A percentile compares a stretch with the other conserved stretches of the same genome.
Conservation (phyloP, 768 basidiomycete species). For the Lactarius trivialis region DNA sequence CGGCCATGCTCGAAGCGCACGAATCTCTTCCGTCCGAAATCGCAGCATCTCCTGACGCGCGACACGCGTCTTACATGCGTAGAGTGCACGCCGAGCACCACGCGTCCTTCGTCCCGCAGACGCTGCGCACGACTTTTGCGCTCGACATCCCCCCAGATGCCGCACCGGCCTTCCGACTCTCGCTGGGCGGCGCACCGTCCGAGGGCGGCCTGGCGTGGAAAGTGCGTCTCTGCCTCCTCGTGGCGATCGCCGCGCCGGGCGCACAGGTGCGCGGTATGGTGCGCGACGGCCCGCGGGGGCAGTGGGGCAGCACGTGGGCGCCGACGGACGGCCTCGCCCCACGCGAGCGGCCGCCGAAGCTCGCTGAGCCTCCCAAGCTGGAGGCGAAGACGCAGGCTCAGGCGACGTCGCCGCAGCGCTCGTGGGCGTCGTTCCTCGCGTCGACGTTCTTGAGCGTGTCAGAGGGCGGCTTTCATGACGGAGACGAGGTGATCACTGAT, state of each 20-base stretch:
- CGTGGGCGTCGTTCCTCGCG: constrained; percentile 40
- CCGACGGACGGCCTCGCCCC: constrained; percentile 55
- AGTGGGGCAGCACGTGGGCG: constrained; percentile 67
- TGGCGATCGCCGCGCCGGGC: constrained; percentile 53
- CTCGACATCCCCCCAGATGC: constrained; percentile 92
- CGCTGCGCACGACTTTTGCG: constrained; percentile 74
- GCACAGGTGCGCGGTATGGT: constrained; percentile 46
- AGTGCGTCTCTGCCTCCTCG: constrained; percentile 78
- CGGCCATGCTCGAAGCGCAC: constrained; percentile 83
- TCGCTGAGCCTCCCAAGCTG: constrained; percentile 12
- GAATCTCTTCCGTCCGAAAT: constrained; percentile 69
- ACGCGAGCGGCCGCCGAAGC: constrained; percentile 38
- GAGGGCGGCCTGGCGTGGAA: constrained; percentile 87
- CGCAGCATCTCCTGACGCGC: constrained; percentile 40
- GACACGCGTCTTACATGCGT: constrained; percentile 41
- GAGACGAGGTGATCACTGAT: constrained; percentile 39
- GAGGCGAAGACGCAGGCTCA: constrained; percentile 20
- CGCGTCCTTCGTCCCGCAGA: constrained; percentile 64
- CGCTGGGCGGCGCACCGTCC: constrained; percentile 36
- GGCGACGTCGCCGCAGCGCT: constrained; percentile 21
- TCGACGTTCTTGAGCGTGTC: constrained; percentile 34
- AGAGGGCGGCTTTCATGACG: constrained; percentile 54
- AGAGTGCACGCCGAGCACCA: constrained; percentile 85
- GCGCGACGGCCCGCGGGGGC: constrained; percentile 53
- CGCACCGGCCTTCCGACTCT: constrained; percentile 76